Base-by-base conservation (phyloP, 2,329 filamentous ascomycete species). In the Ophioceras dolichostomum region DNA sequence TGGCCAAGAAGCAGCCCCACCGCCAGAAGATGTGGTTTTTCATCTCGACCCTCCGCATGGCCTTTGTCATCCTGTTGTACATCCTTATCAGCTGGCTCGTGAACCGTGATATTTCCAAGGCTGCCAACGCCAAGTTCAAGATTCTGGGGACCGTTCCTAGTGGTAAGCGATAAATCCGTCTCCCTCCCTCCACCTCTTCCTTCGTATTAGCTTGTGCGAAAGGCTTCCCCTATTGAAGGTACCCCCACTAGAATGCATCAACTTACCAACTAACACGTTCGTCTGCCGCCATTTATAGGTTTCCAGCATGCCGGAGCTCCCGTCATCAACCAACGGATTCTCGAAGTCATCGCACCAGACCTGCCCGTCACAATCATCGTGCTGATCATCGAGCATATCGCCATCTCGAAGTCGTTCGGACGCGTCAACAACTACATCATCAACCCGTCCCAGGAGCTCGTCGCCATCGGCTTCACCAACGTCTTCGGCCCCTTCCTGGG, bases 341-440 rank as follows among this genome's bases (percentile, higher is more conserved):
- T 94, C 51, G 68, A 63, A 2, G 61, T 74, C 1, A 86, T 94
- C 51, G 67, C 70, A 2, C 65, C 67, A 27, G 72, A 94, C 46
- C 64, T 96, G 2, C 91, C 91, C 0, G 83, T 83, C 7, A 80
- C 83, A 1, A 79, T 95, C 37, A 94, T 96, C 46, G 88, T 98
- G n/a, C 69, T 96, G 40, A 69, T 96, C 26, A 93, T 96, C 43
- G 91, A 96, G 59, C 89, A 96, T 55, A 94, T 96, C 49, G 87
- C 89, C 34, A 95, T 96, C 44, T 86, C 88, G 14, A 98, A 96
- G 58, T 95, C 89, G 0, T 96, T 98, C 48, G 91, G 91, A 9
- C 76, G 89, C 41, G 75, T 95, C 49, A 96, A 95, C 65, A 94
- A 94, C 62, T 98, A 98, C 60, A 80, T 76, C 13, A 95, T 98